Base-by-base conservation (phyloP, 805 yeast species). In the Starmerella tilneyi region DNA sequence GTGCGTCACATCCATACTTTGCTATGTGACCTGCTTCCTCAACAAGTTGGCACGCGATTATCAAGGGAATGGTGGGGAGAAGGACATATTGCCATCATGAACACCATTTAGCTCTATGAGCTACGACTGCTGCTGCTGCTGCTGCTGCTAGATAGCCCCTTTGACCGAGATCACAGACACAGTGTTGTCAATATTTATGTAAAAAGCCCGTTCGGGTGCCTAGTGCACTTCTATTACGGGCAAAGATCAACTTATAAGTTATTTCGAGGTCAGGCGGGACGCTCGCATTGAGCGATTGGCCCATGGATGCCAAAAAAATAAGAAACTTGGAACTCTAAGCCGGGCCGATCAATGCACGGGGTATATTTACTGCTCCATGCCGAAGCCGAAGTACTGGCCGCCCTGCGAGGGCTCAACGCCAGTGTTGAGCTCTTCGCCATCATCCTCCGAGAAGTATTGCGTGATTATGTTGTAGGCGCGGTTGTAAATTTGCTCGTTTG, bases 381-480 rank as follows among this genome's bases (percentile, higher is more conserved):
- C 94, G 64, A 92, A 92, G 1, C 86, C 85, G 65, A 82, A 92
- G 40, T 89, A 79, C 34, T 94, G 94, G 48, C 78, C 75, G 52
- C 80, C 83, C 66, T 84, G 71, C 32, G 79, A 82, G 32, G 81
- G 84, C 57, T 83, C 94, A 49, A 76, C 70, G 29, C 65, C 67
- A 45, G 76, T 60, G 39, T 74, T 94, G 46, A 74, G 77, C 41
- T 68, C 78, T 37, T 83, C 95, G 41, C 83, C 94, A 31, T 47
- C 53, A 7, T 56, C 58, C 45, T 80, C 94, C 44, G 81, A 73
- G 68, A 92, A 92, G 68, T 85, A 92, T 56, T 82, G 84, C 61
- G 84, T 94, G 65, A 92, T 86, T 60, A 92, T 84, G 55, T 71
- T 71, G 69, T 75, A 92, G 27, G 97, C 94, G 69, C 86, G 88